Conservation (phyloP, 805 yeast species). For the Saccharomycopsis capsularis region DNA sequence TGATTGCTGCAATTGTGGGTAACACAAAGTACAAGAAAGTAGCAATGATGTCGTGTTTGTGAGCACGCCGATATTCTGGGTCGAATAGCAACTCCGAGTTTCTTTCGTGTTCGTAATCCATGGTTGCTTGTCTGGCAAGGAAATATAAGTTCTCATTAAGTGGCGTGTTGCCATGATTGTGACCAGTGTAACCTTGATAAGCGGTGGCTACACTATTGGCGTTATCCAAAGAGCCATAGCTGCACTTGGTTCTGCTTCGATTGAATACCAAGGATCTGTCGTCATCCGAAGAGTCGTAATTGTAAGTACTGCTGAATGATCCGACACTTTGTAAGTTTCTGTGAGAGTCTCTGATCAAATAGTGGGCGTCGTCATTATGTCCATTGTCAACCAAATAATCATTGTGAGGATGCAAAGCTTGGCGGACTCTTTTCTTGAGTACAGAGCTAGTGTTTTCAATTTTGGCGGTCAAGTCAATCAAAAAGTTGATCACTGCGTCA, state of each 20-base stretch:
- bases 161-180: neutral
- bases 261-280: too few relatives aligned
- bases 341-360: neutral
- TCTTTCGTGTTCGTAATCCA: neutral
- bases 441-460: neutral
- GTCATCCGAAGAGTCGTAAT: conserved; percentile 9
- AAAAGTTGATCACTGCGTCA: conserved; percentile 11
- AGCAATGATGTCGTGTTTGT: conserved; percentile 19
- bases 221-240: neutral
- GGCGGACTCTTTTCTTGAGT: neutral
- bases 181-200: neutral
- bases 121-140: neutral
- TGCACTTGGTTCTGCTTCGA: neutral
- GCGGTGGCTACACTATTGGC: neutral
- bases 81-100: neutral
- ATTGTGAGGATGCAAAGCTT: neutral
- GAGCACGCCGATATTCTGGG: conserved; percentile 10
- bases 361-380: neutral
- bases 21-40: conserved; percentile 19
- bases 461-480: conserved; percentile 6
- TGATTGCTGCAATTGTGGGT: conserved; percentile 14
- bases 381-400: neutral
- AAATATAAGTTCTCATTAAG: neutral
- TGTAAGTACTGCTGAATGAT: neutral
- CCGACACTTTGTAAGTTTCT: neutral